These are phyloP conservation scores for Euphorbia celastroides DNA, from an alignment of 441 rosid genomes.

Conservation along the genomic window DNA sequence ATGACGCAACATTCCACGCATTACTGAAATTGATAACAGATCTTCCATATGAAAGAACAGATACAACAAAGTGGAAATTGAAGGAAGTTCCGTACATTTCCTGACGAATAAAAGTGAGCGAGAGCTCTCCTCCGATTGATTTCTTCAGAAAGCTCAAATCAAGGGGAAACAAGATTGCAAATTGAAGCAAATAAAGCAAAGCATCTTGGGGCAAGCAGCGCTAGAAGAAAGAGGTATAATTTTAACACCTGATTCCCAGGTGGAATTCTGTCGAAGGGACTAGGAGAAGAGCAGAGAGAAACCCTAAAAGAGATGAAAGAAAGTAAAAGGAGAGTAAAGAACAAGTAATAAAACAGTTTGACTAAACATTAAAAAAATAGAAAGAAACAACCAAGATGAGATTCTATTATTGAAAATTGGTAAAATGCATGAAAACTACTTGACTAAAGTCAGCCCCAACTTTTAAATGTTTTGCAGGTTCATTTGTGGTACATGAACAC, in stretches of 20 bases:
- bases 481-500: too few relatives aligned
- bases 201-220: neutral
- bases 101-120: neutral
- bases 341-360: neutral
- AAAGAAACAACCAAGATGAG: neutral
- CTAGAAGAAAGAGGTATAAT: neutral
- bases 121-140: neutral
- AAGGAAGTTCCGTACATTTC: slow-evolving; percentile 11
- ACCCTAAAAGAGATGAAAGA: neutral
- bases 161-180: neutral
- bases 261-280: neutral
- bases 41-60: neutral
- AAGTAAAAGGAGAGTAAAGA: neutral
- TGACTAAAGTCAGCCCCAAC: neutral
- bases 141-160: neutral
- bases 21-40: neutral
- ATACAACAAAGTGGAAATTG: slow-evolving; percentile 4
- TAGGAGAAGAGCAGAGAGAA: neutral
- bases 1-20: neutral
- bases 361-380: neutral
- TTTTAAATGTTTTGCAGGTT: neutral
- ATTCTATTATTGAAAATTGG: neutral
- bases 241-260: neutral
- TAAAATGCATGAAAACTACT: too few relatives aligned
- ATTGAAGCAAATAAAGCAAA: neutral